Evolutionary conservation across 805 yeast genomes (phyloP), one percentile per base, ranked within the genome.

Genomic region (Lipomyces chichibuensis): DNA sequence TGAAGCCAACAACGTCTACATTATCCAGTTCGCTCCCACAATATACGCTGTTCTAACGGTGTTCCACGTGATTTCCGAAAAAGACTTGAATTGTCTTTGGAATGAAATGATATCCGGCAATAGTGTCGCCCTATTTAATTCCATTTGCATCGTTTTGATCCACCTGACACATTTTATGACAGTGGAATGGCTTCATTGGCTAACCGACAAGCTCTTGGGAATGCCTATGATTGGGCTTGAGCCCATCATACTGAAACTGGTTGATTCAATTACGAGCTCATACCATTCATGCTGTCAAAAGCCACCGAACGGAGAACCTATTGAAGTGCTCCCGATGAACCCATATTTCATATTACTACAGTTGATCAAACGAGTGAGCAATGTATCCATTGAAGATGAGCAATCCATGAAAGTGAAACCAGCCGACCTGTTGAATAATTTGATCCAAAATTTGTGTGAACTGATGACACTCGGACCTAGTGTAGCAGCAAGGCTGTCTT

Each of bases 11-110:
- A 60, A 39, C 20, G 43, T 61, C 14, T 35, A 66, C 17, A 46
- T 67, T 9, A 46, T 58, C 11, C 70, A 67, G 52, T 67, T 67
- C 59, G 70, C 65, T 13, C 39, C 51, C 13, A n/a, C 68, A 7
- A 67, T 67, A 9, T 67, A 53, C 39, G 55, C 66, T 7, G 29
- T 65, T 4, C 17, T 65, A 35, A 43, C 69, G 3, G 46, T 58
- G 9, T 67, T 65, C 39, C 20, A 25, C 13, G 64, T 32, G n/a
- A 43, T 67, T 33, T 51, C 58, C 23, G 62, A 53, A 27, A 49
- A 39, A 25, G 69, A 62, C 20, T 23, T 64, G 20, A 51, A 56
- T 3, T 60, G 55, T 29, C 46, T 67, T 17, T 67, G 69, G 69
- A 57, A 62, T 13, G 57, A 39, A 13, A 62, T 65, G 64, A 49